phyloP scores from a whole-genome alignment of 345 rosid genomes.

The Reutealis trisperma region DNA sequence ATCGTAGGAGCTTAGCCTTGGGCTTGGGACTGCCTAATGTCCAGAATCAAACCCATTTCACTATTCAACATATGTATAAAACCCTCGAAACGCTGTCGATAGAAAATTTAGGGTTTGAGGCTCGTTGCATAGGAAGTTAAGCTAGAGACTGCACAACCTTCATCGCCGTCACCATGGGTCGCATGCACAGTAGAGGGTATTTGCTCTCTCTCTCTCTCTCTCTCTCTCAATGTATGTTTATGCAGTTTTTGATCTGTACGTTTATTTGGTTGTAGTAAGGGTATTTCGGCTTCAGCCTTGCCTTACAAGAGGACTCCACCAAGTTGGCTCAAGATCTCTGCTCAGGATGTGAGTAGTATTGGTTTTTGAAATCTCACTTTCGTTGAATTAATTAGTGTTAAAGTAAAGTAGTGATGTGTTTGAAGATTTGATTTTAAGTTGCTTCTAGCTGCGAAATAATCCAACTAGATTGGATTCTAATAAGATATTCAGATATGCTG shows the following conservation, averaged over 20 bases:
- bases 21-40: not conserved
- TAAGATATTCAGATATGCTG: not conserved
- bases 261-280: slow-evolving; percentile 46
- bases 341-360: slow-evolving; percentile 54
- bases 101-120: slow-evolving; percentile 19
- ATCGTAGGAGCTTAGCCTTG: not conserved
- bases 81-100: not conserved
- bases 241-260: not conserved
- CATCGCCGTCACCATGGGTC: slow-evolving; percentile 61
- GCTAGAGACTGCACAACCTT: slow-evolving; percentile 3
- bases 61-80: not conserved
- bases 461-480: not conserved
- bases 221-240: not conserved
- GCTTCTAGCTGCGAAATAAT: not conserved
- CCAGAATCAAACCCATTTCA: not conserved
- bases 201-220: not conserved
- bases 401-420: too few species aligned
- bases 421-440: not conserved
- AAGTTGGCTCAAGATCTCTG: slow-evolving; percentile 68
- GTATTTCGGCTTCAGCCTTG: slow-evolving; percentile 83
- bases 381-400: not conserved
- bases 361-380: not conserved
- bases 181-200: slow-evolving; percentile 84
- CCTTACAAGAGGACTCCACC: slow-evolving; percentile 89
- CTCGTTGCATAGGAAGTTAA: slow-evolving; percentile 9